phyloP scores from a whole-genome alignment of 768 basidiomycete genomes.

The Pleurotus pulmonarius region DNA sequence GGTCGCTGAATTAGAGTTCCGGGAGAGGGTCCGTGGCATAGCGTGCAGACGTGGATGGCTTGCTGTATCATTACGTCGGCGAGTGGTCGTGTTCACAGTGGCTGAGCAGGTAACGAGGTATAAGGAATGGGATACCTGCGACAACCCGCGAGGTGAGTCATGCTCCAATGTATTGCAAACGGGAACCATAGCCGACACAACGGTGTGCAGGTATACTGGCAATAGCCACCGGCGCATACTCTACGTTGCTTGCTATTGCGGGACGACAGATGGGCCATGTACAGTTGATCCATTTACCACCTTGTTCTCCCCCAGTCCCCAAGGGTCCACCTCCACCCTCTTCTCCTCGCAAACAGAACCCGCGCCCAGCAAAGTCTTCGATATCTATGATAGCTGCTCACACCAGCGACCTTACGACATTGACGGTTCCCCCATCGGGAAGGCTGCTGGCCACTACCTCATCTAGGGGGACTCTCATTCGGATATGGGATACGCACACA shows the following conservation, averaged over 20 bases:
- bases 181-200: not conserved
- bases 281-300: constrained; percentile 81
- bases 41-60: constrained; percentile 83
- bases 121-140: constrained; percentile 83
- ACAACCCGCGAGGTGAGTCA: constrained; percentile 73
- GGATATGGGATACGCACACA: constrained; percentile 77
- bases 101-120: constrained; percentile 58
- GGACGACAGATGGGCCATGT: constrained; percentile 87
- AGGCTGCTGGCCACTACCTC: constrained; percentile 82
- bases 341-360: constrained; percentile 52
- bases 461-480: constrained; percentile 76
- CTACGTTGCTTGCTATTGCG: constrained; percentile 83
- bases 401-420: constrained; percentile 69
- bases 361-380: constrained; percentile 56
- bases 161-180: constrained; percentile 5
- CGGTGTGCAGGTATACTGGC: constrained; percentile 60
- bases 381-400: constrained; percentile 85
- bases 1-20: constrained; percentile 86
- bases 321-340: constrained; percentile 52
- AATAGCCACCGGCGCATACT: constrained; percentile 70
- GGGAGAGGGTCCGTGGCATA: constrained; percentile 76
- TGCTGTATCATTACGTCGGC: constrained; percentile 71
- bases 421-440: constrained; percentile 77
- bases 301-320: constrained; percentile 60
- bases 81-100: constrained; percentile 78